These are phyloP conservation scores for Sarcodon sp. DNA, from an alignment of 768 basidiomycete genomes.

Conservation along the genomic window DNA sequence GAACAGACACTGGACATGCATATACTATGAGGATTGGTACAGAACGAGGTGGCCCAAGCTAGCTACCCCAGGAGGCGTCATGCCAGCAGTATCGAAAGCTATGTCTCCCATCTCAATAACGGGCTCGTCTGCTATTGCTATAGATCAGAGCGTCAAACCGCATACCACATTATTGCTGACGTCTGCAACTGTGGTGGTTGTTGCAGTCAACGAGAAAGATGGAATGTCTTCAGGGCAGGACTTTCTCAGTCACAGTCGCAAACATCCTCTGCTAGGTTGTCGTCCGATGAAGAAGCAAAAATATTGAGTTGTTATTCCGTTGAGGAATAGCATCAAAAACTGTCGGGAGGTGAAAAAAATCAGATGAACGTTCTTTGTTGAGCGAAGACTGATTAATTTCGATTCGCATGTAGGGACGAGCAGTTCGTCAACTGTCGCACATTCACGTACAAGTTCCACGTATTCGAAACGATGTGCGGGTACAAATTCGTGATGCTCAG, in stretches of 20 bases:
- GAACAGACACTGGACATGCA: conserved; percentile 74
- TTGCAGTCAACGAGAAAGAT: conserved; percentile 42
- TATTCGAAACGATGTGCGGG: conserved; percentile 83
- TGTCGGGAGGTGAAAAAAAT: conserved; percentile 62
- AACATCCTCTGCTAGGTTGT: conserved; percentile 37
- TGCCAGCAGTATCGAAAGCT: conserved; percentile 70
- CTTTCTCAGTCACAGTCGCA: conserved; percentile 13
- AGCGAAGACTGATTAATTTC: neutral
- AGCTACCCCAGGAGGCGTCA: conserved; percentile 60
- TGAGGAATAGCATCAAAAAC: conserved; percentile 93
- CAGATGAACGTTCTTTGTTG: neutral
- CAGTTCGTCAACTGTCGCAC: conserved; percentile 86
- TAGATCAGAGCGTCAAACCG: conserved; percentile 27
- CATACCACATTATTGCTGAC: conserved; percentile 52
- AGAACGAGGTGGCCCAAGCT: conserved; percentile 61
- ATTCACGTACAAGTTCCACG: conserved; percentile 84
- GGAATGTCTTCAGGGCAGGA: conserved; percentile 6
- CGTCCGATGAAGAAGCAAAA: conserved; percentile 97
- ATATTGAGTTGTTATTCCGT: conserved; percentile 87
- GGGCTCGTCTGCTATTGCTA: conserved; percentile 9
- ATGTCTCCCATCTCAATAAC: conserved; percentile 25
- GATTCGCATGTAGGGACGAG: conserved; percentile 52
- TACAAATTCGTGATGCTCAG: conserved; percentile 95
- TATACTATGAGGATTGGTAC: conserved; percentile 97
- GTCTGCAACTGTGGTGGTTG: conserved; percentile 42